These are phyloP conservation scores for Macadamia integrifolia DNA, from an alignment of 164 flowering plant species.

Conservation along the genomic window DNA sequence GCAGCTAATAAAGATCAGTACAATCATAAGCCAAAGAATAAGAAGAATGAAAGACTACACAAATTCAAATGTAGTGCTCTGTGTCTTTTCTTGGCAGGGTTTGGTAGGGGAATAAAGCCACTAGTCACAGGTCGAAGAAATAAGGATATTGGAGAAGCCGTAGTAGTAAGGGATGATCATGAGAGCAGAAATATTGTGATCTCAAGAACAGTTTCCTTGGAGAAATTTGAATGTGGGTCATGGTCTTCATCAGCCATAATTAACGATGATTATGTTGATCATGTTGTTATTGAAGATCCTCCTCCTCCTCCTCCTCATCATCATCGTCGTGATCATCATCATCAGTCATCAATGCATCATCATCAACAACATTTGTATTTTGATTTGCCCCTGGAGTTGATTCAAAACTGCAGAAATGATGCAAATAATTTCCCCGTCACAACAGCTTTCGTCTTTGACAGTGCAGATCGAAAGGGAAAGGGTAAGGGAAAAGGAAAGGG, in stretches of 20 bases:
- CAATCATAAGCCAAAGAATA: no score
- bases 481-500: no score
- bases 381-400: conserved; percentile 60
- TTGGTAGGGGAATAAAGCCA: conserved; percentile 42
- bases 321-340: no score
- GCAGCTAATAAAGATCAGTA: no score
- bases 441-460: conserved; percentile 50
- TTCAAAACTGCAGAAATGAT: conserved; percentile 31
- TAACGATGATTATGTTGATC: conserved; percentile 13
- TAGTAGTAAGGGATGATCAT: background rate
- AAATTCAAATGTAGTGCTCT: conserved; percentile 49
- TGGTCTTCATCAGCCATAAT: conserved; percentile 47
- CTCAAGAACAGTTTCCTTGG: conserved; percentile 52
- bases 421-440: conserved; percentile 38
- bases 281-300: no score
- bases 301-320: no score
- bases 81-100: conserved; percentile 57
- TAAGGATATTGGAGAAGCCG: conserved; percentile 9
- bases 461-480: conserved; percentile 29
- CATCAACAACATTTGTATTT: conserved; percentile 13
- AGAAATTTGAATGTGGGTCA: conserved; percentile 73
- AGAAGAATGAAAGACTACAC: background rate
- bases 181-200: conserved; percentile 9
- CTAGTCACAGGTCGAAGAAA: conserved; percentile 20
- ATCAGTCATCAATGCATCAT: background rate